Evolutionary conservation across 371 early-diverging fungal species (phyloP).

Genomic region (Haplosporangium sp.): DNA sequence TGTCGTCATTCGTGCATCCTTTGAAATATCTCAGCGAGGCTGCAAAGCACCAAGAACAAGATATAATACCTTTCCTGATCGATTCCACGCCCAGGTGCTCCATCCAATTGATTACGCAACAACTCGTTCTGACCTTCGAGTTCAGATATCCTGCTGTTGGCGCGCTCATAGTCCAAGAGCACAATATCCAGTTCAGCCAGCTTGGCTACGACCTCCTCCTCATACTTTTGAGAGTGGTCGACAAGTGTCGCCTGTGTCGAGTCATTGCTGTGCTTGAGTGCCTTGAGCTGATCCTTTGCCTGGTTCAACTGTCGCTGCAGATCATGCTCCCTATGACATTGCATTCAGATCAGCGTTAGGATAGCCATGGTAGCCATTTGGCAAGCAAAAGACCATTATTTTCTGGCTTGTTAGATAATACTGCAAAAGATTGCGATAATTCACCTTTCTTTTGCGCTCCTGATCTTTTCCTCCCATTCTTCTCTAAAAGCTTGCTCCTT

Average conservation of each 20-base stretch:
- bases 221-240: slow-evolving; percentile 79
- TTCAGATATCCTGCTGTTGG: slow-evolving; percentile 77
- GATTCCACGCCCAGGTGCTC: slow-evolving; percentile 32
- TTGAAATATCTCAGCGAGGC: neutral
- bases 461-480: slow-evolving; percentile 72
- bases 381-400: too few species aligned
- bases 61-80: slow-evolving; percentile 42
- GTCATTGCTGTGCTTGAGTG: slow-evolving; percentile 77
- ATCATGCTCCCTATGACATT: slow-evolving; percentile 74
- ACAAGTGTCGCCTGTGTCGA: slow-evolving; percentile 80
- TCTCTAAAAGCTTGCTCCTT: slow-evolving; percentile 54
- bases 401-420: too few species aligned
- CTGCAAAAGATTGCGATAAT: too few species aligned
- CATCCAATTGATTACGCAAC: slow-evolving; percentile 44
- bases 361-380: neutral
- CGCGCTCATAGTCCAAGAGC: slow-evolving; percentile 84
- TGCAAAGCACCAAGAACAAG: neutral
- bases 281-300: slow-evolving; percentile 79
- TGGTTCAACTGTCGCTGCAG: slow-evolving; percentile 86
- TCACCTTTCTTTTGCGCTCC: slow-evolving; percentile 83
- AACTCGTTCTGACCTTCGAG: slow-evolving; percentile 76
- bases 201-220: slow-evolving; percentile 85
- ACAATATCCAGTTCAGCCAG: slow-evolving; percentile 91
- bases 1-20: neutral
- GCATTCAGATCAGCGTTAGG: neutral